Percentiles rank a stretch among this genome's conserved stretches.
These are phyloP conservation scores for Trypanosomatidae sp. DNA, from an alignment of 208 protist genomes.

Conservation along the genomic window DNA sequence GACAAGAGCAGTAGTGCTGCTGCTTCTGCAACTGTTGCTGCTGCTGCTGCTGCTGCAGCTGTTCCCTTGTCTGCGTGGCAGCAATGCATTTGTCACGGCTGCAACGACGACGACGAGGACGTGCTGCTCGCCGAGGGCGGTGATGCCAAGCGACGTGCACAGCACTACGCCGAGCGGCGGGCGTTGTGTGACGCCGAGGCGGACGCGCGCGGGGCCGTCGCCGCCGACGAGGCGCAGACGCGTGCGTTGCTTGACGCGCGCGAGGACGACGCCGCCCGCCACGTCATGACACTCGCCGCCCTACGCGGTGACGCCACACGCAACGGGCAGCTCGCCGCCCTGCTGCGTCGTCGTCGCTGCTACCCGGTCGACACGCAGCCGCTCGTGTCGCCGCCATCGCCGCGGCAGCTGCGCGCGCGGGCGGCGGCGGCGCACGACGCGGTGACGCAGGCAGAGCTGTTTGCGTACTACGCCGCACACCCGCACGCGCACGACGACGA, in stretches of 20 bases:
- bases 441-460: no score
- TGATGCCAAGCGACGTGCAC: neutral
- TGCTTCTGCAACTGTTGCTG: no score
- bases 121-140: neutral
- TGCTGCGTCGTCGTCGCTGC: neutral
- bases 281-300: constrained; percentile 3
- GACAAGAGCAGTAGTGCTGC: no score
- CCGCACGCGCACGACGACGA: no score
- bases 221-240: constrained; percentile 5
- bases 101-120: no score
- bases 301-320: constrained; percentile 4
- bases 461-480: no score
- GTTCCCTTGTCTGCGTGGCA: no score
- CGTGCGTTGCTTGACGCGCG: constrained; percentile 5
- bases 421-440: no score
- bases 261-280: constrained; percentile 5
- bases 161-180: constrained; percentile 3
- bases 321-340: neutral
- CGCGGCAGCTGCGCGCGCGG: no score
- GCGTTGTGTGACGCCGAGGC: constrained; percentile 5
- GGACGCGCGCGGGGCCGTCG: constrained; percentile 1
- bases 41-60: no score
- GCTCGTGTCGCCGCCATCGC: no score
- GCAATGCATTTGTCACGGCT: no score
- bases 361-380: constrained; percentile 23